These are phyloP conservation scores for Baudoinia panamericana DNA, from an alignment of 495 filamentous ascomycete genomes.

Conservation along the genomic window DNA sequence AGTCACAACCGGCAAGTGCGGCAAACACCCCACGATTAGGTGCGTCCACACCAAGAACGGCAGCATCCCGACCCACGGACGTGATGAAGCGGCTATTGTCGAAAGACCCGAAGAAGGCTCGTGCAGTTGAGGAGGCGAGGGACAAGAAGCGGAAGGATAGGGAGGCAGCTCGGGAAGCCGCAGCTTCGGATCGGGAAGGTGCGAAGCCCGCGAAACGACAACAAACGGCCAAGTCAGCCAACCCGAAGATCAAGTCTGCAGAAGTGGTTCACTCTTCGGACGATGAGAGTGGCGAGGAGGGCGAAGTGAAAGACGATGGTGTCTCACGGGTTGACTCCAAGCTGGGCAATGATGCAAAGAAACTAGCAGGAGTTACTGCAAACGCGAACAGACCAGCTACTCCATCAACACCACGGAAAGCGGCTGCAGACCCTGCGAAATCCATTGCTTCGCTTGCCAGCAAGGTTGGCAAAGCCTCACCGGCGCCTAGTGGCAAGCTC, in stretches of 20 bases:
- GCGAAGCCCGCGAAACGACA: slow-evolving; percentile 19
- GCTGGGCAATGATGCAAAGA: too few relatives aligned
- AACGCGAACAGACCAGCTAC: too few relatives aligned
- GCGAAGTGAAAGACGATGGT: slow-evolving; percentile 8
- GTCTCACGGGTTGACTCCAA: slow-evolving; percentile 8
- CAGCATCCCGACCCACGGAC: slow-evolving; percentile 30
- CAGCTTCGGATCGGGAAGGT: slow-evolving; percentile 22
- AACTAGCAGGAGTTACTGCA: too few relatives aligned
- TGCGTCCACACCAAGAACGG: slow-evolving; percentile 36
- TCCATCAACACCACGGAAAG: too few relatives aligned
- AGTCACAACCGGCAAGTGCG: slow-evolving; percentile 29
- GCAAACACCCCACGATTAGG: slow-evolving; percentile 20
- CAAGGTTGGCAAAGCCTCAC: slow-evolving; percentile 7
- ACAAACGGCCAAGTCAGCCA: slow-evolving; percentile 3
- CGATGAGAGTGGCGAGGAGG: slow-evolving; percentile 43
- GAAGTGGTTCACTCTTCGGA: slow-evolving; percentile 68
- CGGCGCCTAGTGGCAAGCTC: slow-evolving; percentile 1
- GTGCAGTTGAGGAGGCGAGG: slow-evolving; percentile 21
- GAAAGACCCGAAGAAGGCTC: slow-evolving; percentile 41
- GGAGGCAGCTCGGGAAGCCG: slow-evolving; percentile 17
- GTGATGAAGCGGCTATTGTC: slow-evolving; percentile 48
- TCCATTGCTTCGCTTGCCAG: slow-evolving; percentile 6
- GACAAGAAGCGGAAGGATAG: slow-evolving; percentile 25
- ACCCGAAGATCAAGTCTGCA: slow-evolving; percentile 50
- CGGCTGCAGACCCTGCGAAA: slow-evolving; percentile 12